phyloP scores from a whole-genome alignment of 805 yeast genomes.

The Yamadazyma laniorum region DNA sequence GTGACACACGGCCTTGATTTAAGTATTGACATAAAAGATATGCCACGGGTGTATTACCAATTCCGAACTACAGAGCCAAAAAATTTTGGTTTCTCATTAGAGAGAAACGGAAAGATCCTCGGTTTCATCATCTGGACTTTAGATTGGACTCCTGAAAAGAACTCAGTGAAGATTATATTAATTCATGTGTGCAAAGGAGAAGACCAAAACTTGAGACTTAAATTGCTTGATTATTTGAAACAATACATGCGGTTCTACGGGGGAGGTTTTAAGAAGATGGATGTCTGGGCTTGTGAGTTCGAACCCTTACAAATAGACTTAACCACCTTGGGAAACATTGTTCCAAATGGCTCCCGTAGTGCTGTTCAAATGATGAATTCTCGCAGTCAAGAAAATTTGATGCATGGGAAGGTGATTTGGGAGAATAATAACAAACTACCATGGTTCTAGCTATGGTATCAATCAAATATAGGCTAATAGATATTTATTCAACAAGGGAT shows the following conservation, averaged over 20 bases:
- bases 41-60: slow-evolving; percentile 6
- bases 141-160: slow-evolving; percentile 20
- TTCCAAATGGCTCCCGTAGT: slow-evolving; percentile 35
- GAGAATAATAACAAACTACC: slow-evolving; percentile 42
- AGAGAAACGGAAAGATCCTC: slow-evolving; percentile 16
- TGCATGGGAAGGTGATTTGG: slow-evolving; percentile 33
- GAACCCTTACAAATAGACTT: slow-evolving; percentile 2
- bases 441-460: slow-evolving; percentile 39
- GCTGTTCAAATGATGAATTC: slow-evolving; percentile 30
- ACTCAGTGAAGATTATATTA: slow-evolving; percentile 12
- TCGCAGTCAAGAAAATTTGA: slow-evolving; percentile 23
- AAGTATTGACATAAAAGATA: too few relatives aligned
- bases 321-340: slow-evolving; percentile 18
- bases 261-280: slow-evolving; percentile 16
- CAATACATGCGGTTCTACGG: slow-evolving; percentile 7
- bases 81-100: slow-evolving; percentile 29
- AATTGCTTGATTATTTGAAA: slow-evolving; percentile 7
- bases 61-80: slow-evolving; percentile 27
- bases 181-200: slow-evolving; percentile 7
- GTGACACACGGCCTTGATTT: slow-evolving; percentile 19
- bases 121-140: slow-evolving; percentile 40
- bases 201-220: slow-evolving; percentile 7
- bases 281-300: slow-evolving; percentile 36
- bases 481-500: too few relatives aligned
- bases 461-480: too few relatives aligned